phyloP scores from a whole-genome alignment of 305 asterid genomes.

The Solanum aculeatissimum region DNA sequence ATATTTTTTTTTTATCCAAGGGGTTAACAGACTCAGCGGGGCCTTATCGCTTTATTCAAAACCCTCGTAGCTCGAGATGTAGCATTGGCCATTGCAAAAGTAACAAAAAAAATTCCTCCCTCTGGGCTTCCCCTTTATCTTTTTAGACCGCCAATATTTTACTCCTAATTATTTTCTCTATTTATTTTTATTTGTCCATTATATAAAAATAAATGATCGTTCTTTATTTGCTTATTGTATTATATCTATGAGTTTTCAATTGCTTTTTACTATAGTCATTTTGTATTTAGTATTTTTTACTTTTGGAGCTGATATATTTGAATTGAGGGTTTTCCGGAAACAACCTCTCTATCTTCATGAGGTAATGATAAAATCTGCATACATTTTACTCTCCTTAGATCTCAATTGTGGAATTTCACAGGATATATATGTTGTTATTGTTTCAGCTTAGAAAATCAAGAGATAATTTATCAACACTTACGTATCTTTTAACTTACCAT shows the following conservation, averaged over 20 bases:
- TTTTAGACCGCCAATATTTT: background rate
- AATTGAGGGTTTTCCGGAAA: too few relatives aligned
- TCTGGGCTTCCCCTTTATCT: background rate
- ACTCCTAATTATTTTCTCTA: too few relatives aligned
- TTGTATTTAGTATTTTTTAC: too few relatives aligned
- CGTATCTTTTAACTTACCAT: background rate
- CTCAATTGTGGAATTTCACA: too few relatives aligned
- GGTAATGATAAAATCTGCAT: too few relatives aligned
- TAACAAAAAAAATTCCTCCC: background rate
- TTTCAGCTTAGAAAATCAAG: background rate
- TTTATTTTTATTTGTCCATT: background rate
- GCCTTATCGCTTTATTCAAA: background rate
- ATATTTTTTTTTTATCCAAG: background rate
- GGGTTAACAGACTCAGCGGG: background rate
- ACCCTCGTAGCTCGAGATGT: background rate
- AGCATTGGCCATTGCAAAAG: constrained; percentile 1
- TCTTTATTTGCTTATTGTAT: too few relatives aligned
- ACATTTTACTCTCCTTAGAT: too few relatives aligned
- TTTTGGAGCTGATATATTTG: too few relatives aligned
- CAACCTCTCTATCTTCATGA: too few relatives aligned
- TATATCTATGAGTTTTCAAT: too few relatives aligned
- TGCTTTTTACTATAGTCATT: too few relatives aligned
- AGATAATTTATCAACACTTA: background rate
- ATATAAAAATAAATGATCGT: background rate
- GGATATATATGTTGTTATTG: too few relatives aligned